Base-by-base conservation (phyloP, 257 asterid species). In the Scutellaria barbata region DNA sequence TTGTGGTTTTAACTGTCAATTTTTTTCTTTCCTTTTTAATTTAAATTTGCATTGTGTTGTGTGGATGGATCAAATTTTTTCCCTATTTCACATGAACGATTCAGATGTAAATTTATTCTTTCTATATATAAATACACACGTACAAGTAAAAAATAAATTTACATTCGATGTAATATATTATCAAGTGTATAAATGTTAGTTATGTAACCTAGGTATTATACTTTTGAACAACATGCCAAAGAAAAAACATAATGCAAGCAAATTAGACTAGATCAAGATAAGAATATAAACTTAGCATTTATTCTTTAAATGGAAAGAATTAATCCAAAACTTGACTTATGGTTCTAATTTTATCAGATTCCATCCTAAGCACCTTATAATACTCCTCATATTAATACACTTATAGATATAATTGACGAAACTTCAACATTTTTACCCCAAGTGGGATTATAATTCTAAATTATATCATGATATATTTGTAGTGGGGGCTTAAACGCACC, bases 261-360 rank as follows among this genome's bases (percentile, higher is more conserved):
- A 52, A 30, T 35, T 37, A 33, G 4, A 30, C 14, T 37, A 33
- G 22, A 54, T 33, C 5, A 61, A 53, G 63, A 41, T 53, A 46
- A 68, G 59, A 40, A 63, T 46, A 70, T 50, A 4, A 35, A 55
- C 10, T 45, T 62, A 20, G 63, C 56, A 46, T 63, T 12, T 12
- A 30, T 54, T 1, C 57, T 6, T 16, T 56, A 11, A 48, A 14
- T 1, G 47, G 65, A 6, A 71, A 14, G 16, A 16, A 39, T 56
- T 63, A 47, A 40, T 76, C 16, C 81, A 50, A 71, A 57, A 64
- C 64, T 63, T 30, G 58, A 46, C 55, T 63, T 53, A 35, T 52
- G 30, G 9, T 69, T n/a, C 13, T 52, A 22, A 22, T 42, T 2
- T 48, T 52, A 68, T 54, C n/a, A 54, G 50, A 69, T 76, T 41